phyloP scores from a whole-genome alignment of 108 stramenopile genomes.

The Discostella pseudostelligera region DNA sequence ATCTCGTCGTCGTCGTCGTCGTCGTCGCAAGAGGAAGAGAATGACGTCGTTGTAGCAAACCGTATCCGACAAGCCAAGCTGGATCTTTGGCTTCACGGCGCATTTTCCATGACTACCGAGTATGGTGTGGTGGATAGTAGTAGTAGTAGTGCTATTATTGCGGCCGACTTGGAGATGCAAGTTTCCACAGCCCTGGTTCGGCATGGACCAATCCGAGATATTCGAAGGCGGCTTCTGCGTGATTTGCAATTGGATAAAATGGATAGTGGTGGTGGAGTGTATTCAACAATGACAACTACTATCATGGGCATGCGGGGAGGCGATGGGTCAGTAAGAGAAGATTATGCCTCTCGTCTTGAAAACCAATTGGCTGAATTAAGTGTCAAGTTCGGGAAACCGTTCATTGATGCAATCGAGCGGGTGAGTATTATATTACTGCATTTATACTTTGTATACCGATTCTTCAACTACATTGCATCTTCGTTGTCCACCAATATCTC shows the following conservation, averaged over 20 bases:
- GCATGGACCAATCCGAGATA: constrained; percentile 41
- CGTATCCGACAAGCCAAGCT: constrained; percentile 38
- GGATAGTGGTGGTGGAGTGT: constrained; percentile 1
- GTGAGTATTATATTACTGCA: neutral
- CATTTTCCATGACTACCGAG: constrained; percentile 19
- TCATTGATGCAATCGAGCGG: constrained; percentile 37
- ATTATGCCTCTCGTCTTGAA: constrained; percentile 18
- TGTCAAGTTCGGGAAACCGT: constrained; percentile 42
- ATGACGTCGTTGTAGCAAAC: too few species aligned
- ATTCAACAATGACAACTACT: neutral
- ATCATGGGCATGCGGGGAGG: constrained; percentile 28
- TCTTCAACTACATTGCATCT: neutral
- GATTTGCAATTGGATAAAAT: constrained; percentile 5
- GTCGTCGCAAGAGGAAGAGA: too few species aligned
- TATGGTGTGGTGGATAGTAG: neutral
- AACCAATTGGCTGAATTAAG: constrained; percentile 36
- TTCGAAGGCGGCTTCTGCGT: constrained; percentile 12
- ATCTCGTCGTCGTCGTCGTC: too few species aligned
- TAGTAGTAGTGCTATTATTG: too few species aligned
- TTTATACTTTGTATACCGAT: too few species aligned
- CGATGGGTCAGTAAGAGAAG: constrained; percentile 2
- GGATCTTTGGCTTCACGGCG: constrained; percentile 54
- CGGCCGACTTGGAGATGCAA: constrained; percentile 11
- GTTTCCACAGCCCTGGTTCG: constrained; percentile 23
- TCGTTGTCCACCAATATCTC: neutral